Base-by-base conservation (phyloP, 306 rosid genomes). In the Hippophae gyantsensis region DNA sequence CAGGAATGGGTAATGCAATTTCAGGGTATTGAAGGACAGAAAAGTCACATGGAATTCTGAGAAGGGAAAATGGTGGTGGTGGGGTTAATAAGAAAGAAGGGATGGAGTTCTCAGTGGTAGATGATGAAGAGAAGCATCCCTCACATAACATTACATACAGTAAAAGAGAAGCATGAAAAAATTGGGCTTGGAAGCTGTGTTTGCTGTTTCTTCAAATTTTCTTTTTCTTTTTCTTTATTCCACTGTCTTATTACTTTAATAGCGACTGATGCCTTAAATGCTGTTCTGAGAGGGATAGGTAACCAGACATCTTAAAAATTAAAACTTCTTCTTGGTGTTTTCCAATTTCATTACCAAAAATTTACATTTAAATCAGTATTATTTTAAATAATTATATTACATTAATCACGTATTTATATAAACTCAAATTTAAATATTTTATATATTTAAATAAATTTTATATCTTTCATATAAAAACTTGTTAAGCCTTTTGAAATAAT, bases 31-130 rank as follows among this genome's bases (percentile, higher is more conserved):
- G 78, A 67, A 79, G 64, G 70, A 57, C 54, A 63, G 60, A 72
- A 51, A 66, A 64, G 61, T 73, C 74, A 70, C 66, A 74, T 71
- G 77, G 71, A 69, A 74, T 40, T 61, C 67, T 63, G 76, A 44
- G 81, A 63, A 58, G 63, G 52, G 45, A 65, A 73, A 68, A 73
- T 67, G 73, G 68, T 40, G 68, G 57, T 62, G 75, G 74, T 67
- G 77, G 72, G 83, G 78, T 79, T 78, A 78, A 72, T 74, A 81
- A 80, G 73, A 78, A 79, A 86, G 73, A 78, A 79, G 88, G 70
- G 53, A 74, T 75, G 89, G 83, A 81, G 81, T 79, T 84, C 73
- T 82, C 88, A 81, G 83, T 76, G 85, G 83, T 82, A 73, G 96
- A 88, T 85, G 80, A 69, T 62, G 69, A 67, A 57, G 60, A 64